Evolutionary conservation across 2,329 filamentous ascomycete genomes (phyloP), one percentile per base, ranked within the genome.

Genomic region (Penicillium griseofulvum): DNA sequence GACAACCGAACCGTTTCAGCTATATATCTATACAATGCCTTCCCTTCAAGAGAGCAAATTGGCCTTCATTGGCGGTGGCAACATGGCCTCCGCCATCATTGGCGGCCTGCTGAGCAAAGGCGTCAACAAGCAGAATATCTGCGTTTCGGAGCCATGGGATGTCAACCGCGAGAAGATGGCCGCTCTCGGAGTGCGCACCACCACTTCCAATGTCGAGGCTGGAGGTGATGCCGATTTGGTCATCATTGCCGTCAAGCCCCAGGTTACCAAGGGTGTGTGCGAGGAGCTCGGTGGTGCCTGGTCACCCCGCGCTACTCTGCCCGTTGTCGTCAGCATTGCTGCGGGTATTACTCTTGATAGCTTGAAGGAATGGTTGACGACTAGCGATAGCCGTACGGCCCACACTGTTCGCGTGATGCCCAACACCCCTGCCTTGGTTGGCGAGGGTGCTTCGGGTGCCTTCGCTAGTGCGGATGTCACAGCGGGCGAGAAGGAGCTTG

Each of bases 41-140:
- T 61, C 67, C 49, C 63, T 72, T 17, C 68, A 69, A 61, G 54
- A 67, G 17, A 71, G 68, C 63, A 68, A 66, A 37, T 57, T 72
- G 56, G 66, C 68, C 68, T 72, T 72, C 57, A 70, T 72, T 29
- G 70, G 70, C 55, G 70, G 70, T 26, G 70, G 70, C 56, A 72
- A 72, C 61, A 72, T 72, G 70, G 70, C 69, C 54, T 70, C 68
- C 29, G 70, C 70, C 51, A 71, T 72, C 28, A 71, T 72, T 47
- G 62, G 65, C 42, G 70, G 70, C 17, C 67, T 72, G 2, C 53
- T 69, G 17, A 59, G 39, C 52, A 67, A 68, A 19, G 66, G 64
- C 57, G 63, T 71, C 48, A 55, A 57, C 52, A 67, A 65, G 43
- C 56, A 58, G 31, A 70, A 72, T 62, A 70, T 72, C 68, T 60